phyloP scores from a whole-genome alignment of 106 monocot genomes.

The Dioscorea dumetorum region DNA sequence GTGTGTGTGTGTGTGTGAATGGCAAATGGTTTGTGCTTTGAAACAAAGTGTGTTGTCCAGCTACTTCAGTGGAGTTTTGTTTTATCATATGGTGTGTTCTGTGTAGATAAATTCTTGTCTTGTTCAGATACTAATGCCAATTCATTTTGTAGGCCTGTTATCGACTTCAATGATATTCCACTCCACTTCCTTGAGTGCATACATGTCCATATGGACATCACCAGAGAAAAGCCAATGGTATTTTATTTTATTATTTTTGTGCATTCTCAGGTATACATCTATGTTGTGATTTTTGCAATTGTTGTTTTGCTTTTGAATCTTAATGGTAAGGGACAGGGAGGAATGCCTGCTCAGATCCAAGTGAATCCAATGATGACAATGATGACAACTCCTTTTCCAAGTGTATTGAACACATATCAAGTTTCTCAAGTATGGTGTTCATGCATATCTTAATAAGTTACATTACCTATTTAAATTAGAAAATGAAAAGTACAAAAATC shows the following conservation, averaged over 20 bases:
- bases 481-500: neutral
- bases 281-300: neutral
- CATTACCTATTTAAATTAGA: neutral
- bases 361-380: constrained; percentile 1
- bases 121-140: neutral
- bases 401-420: constrained; percentile 18
- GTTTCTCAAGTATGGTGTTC: constrained; percentile 24
- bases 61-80: too few relatives aligned
- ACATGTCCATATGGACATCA: constrained; percentile 30
- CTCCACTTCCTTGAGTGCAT: constrained; percentile 71
- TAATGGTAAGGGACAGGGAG: constrained; percentile 16
- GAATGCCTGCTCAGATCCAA: constrained; percentile 7
- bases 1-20: neutral
- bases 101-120: neutral
- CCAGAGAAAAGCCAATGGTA: constrained; percentile 17
- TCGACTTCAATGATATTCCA: constrained; percentile 53
- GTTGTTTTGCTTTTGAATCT: neutral
- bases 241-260: neutral
- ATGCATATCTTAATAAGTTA: neutral
- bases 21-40: neutral
- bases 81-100: neutral
- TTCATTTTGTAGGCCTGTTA: constrained; percentile 48
- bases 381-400: constrained; percentile 13
- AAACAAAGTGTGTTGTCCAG: neutral
- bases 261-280: neutral